phyloP scores from a whole-genome alignment of 2,329 filamentous ascomycete genomes.

The Akanthomyces uredinophilus region DNA sequence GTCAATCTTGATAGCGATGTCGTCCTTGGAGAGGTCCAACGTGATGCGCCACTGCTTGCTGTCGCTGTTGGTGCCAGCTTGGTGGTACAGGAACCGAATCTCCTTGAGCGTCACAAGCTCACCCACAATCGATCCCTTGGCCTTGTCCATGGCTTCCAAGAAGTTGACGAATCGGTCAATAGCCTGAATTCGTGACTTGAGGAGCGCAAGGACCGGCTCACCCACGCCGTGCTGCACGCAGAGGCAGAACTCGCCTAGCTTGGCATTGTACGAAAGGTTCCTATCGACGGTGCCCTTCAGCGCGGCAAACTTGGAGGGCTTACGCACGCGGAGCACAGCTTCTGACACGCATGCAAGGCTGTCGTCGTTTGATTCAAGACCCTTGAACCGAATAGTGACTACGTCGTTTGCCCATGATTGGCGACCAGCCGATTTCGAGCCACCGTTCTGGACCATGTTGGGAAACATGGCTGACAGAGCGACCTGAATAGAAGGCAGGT shows the following conservation, averaged over 20 bases:
- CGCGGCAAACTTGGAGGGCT: slow-evolving; percentile 49
- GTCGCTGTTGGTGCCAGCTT: slow-evolving; percentile 16
- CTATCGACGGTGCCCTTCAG: slow-evolving; percentile 51
- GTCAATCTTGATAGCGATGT: slow-evolving; percentile 56
- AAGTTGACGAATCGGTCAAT: slow-evolving; percentile 68
- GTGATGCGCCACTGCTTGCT: slow-evolving; percentile 45
- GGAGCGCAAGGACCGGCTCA: slow-evolving; percentile 50
- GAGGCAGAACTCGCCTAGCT: slow-evolving; percentile 58
- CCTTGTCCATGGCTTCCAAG: slow-evolving; percentile 57
- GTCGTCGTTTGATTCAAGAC: slow-evolving; percentile 29
- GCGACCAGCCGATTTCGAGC: slow-evolving; percentile 22
- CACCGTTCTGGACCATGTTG: slow-evolving; percentile 26
- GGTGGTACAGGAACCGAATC: slow-evolving; percentile 65
- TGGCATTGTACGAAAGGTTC: slow-evolving; percentile 57
- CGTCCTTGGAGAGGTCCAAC: slow-evolving; percentile 50
- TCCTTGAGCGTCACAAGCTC: slow-evolving; percentile 56
- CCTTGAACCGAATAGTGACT: slow-evolving; percentile 53
- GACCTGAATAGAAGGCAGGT: slow-evolving; percentile 44
- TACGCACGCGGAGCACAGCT: slow-evolving; percentile 50
- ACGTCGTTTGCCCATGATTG: slow-evolving; percentile 54
- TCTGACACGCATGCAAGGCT: slow-evolving; percentile 40
- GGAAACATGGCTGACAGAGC: slow-evolving; percentile 44
- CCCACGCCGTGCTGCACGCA: slow-evolving; percentile 55
- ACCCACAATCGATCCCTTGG: slow-evolving; percentile 49
- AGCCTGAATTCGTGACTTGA: slow-evolving; percentile 56